Evolutionary conservation across 768 basidiomycete species (phyloP), one percentile per base, ranked within the genome.

Genomic region (Leccinum fibrillosum): DNA sequence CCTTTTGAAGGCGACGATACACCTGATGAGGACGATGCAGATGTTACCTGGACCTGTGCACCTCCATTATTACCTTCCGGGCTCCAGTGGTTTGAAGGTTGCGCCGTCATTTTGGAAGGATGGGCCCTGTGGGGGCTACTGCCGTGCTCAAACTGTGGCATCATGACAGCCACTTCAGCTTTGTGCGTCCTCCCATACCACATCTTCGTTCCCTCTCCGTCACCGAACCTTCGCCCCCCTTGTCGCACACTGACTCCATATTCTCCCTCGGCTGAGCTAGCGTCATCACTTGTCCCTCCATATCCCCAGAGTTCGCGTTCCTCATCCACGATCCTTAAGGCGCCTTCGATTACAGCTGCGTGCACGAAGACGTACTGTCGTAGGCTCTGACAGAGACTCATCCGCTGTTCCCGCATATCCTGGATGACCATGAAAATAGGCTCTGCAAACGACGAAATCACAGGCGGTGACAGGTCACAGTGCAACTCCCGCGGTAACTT

Each of bases 311-410:
- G 53, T 66, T 77, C 77, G 57, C 75, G 78, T 73, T 88, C 85
- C 70, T 92, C 88, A 62, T 92, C 91, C 49, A 88, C 79, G 17
- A 93, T 77, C 80, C 82, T 79, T 74, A 94, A 72, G 15, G 88
- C 82, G 7, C 92, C 92, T 72, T 92, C 90, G 57, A 94, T 82
- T 56, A 94, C 78, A 17, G 87, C 92, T 30, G 88, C 85, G 69
- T 97, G 92, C 37, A 94, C 90, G 73, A 95, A 98, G 19, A 95
- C 88, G 67, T 95, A 98, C 75, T 98, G 96, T 57, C 94, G 78
- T 68, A 95, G 75, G 71, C 90, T 96, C 77, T 96, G 95, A 69
- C 95, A 96, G 60, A 97, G 74, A 66, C 92, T 94, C 96, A 98
- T 98, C 54, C 96, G 80, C 75, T 98, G 95, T 72, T 95, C 88